Evolutionary conservation across 116 monocot species (phyloP).

Genomic region (Iris pallida): DNA sequence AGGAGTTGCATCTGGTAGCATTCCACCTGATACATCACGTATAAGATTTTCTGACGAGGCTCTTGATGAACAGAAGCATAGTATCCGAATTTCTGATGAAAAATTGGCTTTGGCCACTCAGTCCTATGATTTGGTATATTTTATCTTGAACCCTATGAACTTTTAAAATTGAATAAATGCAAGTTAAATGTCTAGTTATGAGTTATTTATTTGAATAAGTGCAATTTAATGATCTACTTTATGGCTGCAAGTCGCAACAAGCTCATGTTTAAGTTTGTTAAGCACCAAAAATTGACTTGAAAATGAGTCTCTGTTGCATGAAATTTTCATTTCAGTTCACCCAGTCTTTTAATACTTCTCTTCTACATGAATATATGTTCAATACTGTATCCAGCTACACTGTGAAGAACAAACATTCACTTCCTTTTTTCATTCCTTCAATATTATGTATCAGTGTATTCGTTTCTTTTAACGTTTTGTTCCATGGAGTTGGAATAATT

Average conservation of each 20-base stretch:
- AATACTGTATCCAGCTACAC: no score
- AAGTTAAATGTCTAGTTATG: neutral
- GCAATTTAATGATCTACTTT: neutral
- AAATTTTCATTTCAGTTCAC: neutral
- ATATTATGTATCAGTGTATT: no score
- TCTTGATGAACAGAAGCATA: constrained; percentile 85
- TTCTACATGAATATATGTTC: no score
- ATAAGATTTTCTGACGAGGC: constrained; percentile 87
- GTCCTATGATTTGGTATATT: constrained; percentile 82
- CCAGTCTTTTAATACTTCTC: no score
- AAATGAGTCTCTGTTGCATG: neutral
- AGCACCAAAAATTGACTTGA: neutral
- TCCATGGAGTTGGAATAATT: no score
- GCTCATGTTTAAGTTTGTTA: neutral
- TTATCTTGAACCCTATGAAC: neutral
- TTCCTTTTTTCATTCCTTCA: no score
- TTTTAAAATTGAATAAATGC: neutral
- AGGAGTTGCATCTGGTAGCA: constrained; percentile 52
- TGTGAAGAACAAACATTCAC: no score
- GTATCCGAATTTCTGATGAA: constrained; percentile 84
- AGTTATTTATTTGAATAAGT: neutral
- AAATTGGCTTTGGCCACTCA: constrained; percentile 78
- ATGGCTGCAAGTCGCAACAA: neutral
- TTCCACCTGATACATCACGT: constrained; percentile 41
- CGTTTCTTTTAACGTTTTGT: no score